A percentile compares a stretch with the other conserved stretches of the same genome.
Evolutionary conservation across 1,284 basidiomycete species (phyloP).

Genomic region (Irpex rosettiformis): DNA sequence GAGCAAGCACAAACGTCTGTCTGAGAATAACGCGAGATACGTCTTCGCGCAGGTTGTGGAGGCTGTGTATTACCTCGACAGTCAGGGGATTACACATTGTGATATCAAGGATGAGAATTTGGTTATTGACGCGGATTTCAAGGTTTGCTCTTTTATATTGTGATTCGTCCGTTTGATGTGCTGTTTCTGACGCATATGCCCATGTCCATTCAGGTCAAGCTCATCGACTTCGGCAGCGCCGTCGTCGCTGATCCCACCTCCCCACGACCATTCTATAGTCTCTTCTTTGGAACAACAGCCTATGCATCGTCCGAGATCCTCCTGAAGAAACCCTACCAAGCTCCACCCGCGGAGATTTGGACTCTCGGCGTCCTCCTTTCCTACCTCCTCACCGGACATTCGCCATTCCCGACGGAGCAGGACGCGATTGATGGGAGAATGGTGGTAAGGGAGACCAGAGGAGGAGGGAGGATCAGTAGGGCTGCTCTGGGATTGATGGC

Average conservation of each 20-base stretch:
- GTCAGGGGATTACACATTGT: conserved; percentile 79
- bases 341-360: conserved; percentile 87
- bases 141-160: conserved; percentile 34
- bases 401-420: conserved; percentile 75
- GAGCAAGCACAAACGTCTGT: conserved; percentile 71
- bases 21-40: conserved; percentile 76
- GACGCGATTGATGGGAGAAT: conserved; percentile 56
- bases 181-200: conserved; percentile 9
- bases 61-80: conserved; percentile 76
- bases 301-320: conserved; percentile 84
- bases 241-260: conserved; percentile 68
- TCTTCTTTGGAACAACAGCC: conserved; percentile 80
- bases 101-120: conserved; percentile 96
- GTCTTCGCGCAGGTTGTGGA: conserved; percentile 88
- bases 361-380: conserved; percentile 87
- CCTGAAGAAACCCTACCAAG: conserved; percentile 67
- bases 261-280: conserved; percentile 65
- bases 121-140: conserved; percentile 74
- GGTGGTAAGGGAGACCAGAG: conserved; percentile 12
- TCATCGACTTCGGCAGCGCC: conserved; percentile 93
- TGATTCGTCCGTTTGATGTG: not conserved
- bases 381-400: conserved; percentile 82
- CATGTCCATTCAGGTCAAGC: conserved; percentile 61
- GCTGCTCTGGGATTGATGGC: not conserved
- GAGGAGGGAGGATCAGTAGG: not conserved